Conservation (phyloP, 2,329 filamentous ascomycete genomes). For the Laburnicola sp. region DNA sequence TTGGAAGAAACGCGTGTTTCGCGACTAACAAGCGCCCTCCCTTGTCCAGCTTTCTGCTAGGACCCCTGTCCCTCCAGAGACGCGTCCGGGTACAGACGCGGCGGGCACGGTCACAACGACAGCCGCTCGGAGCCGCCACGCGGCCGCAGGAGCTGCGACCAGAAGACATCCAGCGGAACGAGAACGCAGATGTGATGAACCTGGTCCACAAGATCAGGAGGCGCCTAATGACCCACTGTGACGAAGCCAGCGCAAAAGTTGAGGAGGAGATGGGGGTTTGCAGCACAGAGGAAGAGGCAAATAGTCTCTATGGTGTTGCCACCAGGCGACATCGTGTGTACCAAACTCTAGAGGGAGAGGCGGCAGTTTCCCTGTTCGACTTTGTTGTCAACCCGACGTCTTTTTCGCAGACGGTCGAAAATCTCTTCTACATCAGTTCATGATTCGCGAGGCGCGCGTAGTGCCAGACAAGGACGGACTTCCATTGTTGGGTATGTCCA, state of each 20-base stretch:
- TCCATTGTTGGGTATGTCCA: constrained; percentile 74
- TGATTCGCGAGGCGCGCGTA: constrained; percentile 85
- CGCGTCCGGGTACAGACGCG: constrained; percentile 71
- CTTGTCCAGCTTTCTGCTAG: constrained; percentile 80
- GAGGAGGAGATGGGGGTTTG: constrained; percentile 44
- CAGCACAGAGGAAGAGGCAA: constrained; percentile 42
- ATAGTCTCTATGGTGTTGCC: too few relatives aligned
- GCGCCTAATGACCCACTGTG: constrained; percentile 55
- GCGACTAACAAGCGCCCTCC: constrained; percentile 73
- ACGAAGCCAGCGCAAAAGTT: constrained; percentile 47
- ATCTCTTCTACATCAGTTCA: constrained; percentile 96
- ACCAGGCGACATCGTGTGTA: constrained; percentile 69
- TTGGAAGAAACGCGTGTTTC: constrained; percentile 77
- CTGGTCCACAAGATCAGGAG: constrained; percentile 76
- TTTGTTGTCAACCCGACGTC: constrained; percentile 89
- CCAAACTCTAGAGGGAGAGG: constrained; percentile 60
- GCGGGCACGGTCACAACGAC: constrained; percentile 68
- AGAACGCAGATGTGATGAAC: constrained; percentile 76
- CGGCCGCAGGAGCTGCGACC: constrained; percentile 76
- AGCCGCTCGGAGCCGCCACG: constrained; percentile 67
- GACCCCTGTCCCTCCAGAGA: constrained; percentile 87
- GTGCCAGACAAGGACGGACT: constrained; percentile 71
- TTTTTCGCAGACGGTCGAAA: constrained; percentile 94
- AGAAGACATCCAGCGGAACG: constrained; percentile 73
- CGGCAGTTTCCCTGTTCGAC: constrained; percentile 70